Conservation (phyloP, 176 grass and related monocot genomes). For the Phoenix dactylifera region DNA sequence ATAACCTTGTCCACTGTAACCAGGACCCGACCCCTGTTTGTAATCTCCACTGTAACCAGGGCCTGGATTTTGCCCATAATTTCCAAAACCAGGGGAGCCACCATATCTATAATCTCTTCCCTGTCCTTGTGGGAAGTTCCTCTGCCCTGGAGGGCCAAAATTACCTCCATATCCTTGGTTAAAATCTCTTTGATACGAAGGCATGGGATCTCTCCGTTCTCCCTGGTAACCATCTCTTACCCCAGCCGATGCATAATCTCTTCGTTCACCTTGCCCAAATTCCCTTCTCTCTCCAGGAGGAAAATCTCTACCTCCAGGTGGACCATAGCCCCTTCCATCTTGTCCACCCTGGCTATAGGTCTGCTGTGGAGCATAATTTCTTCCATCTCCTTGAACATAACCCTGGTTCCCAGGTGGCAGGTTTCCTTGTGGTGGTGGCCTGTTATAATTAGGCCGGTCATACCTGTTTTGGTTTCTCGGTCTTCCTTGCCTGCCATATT, state of each 20-base stretch:
- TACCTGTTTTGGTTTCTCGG: slow-evolving; percentile 23
- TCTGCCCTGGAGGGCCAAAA: slow-evolving; percentile 37
- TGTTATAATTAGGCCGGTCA: slow-evolving; percentile 39
- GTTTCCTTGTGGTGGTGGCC: slow-evolving; percentile 29
- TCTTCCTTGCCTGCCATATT: slow-evolving; percentile 54
- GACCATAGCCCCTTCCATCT: slow-evolving; percentile 32
- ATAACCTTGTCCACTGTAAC: slow-evolving; percentile 26
- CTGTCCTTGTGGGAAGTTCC: slow-evolving; percentile 39
- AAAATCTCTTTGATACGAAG: slow-evolving; percentile 33
- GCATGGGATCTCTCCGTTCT: slow-evolving; percentile 6
- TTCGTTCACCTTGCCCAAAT: slow-evolving; percentile 14
- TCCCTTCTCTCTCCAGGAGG: slow-evolving; percentile 4
- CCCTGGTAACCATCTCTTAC: slow-evolving; percentile 8
- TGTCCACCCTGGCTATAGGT: slow-evolving; percentile 36
- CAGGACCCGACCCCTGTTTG: slow-evolving; percentile 10
- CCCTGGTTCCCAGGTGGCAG: background rate
- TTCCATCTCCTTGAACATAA: slow-evolving; percentile 21
- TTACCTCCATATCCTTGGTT: slow-evolving; percentile 44
- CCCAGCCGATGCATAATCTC: background rate
- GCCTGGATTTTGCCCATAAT: slow-evolving; percentile 19
- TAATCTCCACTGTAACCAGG: slow-evolving; percentile 9
- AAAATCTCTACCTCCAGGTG: slow-evolving; percentile 22
- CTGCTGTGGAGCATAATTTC: slow-evolving; percentile 30
- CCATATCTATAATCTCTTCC: slow-evolving; percentile 22
- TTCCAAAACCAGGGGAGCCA: slow-evolving; percentile 28